phyloP scores from a whole-genome alignment of 2,329 filamentous ascomycete species.

The Cytospora leucostoma region DNA sequence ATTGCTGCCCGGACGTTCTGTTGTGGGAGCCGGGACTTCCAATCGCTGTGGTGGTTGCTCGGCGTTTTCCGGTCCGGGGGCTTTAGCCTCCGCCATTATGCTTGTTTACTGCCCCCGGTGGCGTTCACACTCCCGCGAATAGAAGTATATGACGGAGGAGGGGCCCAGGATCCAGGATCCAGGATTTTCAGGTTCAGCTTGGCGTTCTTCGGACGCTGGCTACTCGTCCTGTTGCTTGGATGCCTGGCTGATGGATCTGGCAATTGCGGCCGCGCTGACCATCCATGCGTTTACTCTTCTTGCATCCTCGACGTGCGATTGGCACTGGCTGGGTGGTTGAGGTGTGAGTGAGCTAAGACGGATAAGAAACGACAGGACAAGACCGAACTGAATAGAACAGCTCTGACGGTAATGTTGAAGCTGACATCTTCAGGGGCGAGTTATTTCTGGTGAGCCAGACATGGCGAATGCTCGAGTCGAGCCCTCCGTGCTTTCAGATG shows the following conservation, averaged over 20 bases:
- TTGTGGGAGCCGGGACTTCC: not conserved
- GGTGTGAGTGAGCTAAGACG: not conserved
- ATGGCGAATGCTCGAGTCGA: not conserved
- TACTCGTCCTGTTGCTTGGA: not conserved
- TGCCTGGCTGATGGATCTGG: constrained; percentile 5
- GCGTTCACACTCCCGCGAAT: not conserved
- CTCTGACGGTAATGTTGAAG: not conserved
- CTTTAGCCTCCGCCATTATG: not conserved
- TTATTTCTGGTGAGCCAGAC: not conserved
- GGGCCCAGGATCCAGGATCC: not conserved
- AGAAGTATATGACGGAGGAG: not conserved
- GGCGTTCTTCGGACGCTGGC: not conserved
- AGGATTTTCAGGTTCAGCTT: not conserved
- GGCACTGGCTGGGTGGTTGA: constrained; percentile 1
- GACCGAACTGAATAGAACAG: not conserved
- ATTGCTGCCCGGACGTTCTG: constrained; percentile 4
- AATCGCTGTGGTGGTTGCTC: constrained; percentile 6
- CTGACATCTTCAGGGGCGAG: constrained; percentile 1
- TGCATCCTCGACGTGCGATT: not conserved
- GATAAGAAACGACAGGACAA: not conserved
- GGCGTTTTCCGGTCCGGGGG: constrained; percentile 7
- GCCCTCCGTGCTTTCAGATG: constrained; percentile 8
- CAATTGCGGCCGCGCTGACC: constrained; percentile 11
- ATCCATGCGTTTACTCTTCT: constrained; percentile 3
- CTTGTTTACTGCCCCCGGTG: not conserved